These are phyloP conservation scores for Artemisia princeps DNA, from an alignment of 140 eudicot genomes.

Conservation along the genomic window DNA sequence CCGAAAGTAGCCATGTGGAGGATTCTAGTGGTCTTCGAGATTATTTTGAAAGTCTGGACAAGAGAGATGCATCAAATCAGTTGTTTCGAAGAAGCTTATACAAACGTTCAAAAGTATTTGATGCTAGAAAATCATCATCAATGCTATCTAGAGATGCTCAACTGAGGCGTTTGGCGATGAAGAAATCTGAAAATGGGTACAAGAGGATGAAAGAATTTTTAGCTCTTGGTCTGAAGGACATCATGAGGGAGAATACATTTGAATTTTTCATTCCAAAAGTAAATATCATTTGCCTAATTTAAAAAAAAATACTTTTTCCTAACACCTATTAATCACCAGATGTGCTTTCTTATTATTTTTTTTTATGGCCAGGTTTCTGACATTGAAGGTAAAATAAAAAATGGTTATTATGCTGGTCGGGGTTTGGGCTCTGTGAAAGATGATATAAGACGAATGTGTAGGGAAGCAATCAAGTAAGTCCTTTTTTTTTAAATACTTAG, in stretches of 20 bases:
- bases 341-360: slow-evolving; percentile 13
- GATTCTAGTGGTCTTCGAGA: slow-evolving; percentile 91
- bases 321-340: neutral
- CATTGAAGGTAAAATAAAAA: slow-evolving; percentile 61
- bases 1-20: slow-evolving; percentile 48
- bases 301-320: neutral
- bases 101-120: slow-evolving; percentile 81
- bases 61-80: slow-evolving; percentile 77
- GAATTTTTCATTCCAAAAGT: slow-evolving; percentile 84
- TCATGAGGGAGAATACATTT: slow-evolving; percentile 67
- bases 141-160: slow-evolving; percentile 86
- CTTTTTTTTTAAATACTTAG: neutral
- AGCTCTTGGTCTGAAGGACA: slow-evolving; percentile 54
- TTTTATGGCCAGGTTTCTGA: slow-evolving; percentile 58
- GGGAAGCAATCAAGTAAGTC: slow-evolving; percentile 74
- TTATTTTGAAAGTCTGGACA: slow-evolving; percentile 72
- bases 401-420: slow-evolving; percentile 79
- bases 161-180: slow-evolving; percentile 75
- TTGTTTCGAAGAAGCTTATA: slow-evolving; percentile 78
- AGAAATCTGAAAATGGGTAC: slow-evolving; percentile 65
- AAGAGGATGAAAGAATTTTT: slow-evolving; percentile 73
- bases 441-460: slow-evolving; percentile 82
- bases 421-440: slow-evolving; percentile 77
- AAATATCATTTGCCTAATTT: neutral
- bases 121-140: slow-evolving; percentile 79